Conservation (phyloP, 352 stramenopile species). For the Poterioochromonas sp. region DNA sequence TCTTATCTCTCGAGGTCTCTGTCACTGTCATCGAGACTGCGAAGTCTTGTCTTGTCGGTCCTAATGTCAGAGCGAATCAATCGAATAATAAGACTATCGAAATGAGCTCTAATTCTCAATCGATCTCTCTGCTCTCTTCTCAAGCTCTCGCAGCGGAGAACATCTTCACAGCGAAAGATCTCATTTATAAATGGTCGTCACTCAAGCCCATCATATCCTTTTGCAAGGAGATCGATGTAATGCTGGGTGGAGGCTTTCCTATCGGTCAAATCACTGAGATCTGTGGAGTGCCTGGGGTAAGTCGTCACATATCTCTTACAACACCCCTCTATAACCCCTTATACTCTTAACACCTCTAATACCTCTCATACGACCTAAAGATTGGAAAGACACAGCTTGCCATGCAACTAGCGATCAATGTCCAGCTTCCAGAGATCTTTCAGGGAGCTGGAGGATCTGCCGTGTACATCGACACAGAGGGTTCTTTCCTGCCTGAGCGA, state of each 20-base stretch:
- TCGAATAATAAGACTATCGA: too few species aligned
- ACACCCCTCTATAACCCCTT: background rate
- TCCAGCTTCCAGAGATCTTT: conserved; percentile 39
- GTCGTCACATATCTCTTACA: background rate
- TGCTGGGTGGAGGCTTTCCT: conserved; percentile 50
- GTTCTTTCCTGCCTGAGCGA: conserved; percentile 73
- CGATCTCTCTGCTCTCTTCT: background rate
- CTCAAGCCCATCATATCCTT: conserved; percentile 39
- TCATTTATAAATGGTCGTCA: background rate
- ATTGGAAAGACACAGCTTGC: conserved; percentile 45
- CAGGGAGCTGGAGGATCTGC: conserved; percentile 36
- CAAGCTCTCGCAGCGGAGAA: background rate
- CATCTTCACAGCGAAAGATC: conserved; percentile 14
- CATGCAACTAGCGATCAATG: conserved; percentile 44
- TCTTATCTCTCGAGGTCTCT: background rate
- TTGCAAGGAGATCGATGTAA: conserved; percentile 40
- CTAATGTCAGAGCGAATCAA: too few species aligned
- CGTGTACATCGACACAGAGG: conserved; percentile 73
- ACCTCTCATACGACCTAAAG: background rate
- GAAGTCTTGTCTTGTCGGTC: too few species aligned
- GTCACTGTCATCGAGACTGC: background rate
- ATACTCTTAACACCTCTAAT: background rate
- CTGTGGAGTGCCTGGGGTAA: conserved; percentile 41
- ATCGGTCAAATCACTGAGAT: conserved; percentile 51
- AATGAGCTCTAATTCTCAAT: background rate